Conservation (phyloP, 2,329 filamentous ascomycete genomes). For the Blastomyces percursus region DNA sequence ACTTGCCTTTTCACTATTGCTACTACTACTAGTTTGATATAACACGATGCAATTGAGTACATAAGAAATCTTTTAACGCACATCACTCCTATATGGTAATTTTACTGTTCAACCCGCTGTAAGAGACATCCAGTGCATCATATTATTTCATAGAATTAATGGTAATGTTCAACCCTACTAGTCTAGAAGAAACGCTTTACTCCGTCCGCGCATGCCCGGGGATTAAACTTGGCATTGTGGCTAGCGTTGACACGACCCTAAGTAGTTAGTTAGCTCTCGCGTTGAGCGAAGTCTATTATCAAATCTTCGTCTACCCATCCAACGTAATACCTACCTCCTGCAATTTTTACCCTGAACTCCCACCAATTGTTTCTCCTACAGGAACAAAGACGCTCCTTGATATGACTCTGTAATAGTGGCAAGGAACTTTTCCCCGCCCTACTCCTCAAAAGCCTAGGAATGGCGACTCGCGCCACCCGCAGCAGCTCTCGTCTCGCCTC, state of each 20-base stretch:
- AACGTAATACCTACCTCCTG: too few relatives aligned
- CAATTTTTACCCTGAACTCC: not conserved
- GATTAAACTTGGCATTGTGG: not conserved
- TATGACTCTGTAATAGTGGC: not conserved
- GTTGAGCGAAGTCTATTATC: too few relatives aligned
- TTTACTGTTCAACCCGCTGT: not conserved
- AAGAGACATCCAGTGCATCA: not conserved
- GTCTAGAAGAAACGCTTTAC: not conserved
- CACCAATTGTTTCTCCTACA: not conserved
- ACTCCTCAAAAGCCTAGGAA: not conserved
- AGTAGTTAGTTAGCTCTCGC: not conserved
- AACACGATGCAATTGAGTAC: not conserved
- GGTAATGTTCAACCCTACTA: not conserved
- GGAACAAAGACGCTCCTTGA: too few relatives aligned
- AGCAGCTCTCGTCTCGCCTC: not conserved
- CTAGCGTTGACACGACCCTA: not conserved
- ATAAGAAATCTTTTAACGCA: not conserved
- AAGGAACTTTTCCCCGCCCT: not conserved
- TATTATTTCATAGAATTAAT: not conserved
- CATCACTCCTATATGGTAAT: not conserved
- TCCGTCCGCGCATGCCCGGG: not conserved
- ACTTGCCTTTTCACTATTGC: not conserved
- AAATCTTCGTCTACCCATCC: not conserved
- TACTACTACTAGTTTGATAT: not conserved
- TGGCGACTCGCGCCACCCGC: not conserved